Base-by-base conservation (phyloP, 805 yeast species). In the Yamadazyma sp. region DNA sequence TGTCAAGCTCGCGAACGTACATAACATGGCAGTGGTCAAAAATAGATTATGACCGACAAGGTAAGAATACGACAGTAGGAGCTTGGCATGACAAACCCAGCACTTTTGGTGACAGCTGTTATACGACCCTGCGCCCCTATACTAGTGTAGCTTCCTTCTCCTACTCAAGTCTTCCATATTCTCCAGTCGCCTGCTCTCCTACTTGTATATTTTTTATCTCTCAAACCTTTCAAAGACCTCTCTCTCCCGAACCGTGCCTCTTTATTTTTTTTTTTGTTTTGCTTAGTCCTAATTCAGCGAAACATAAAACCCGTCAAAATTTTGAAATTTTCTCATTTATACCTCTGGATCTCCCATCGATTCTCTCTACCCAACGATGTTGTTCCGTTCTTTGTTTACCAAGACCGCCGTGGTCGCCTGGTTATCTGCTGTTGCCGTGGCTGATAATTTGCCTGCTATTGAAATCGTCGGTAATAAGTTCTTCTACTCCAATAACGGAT, bases 391-490 rank as follows among this genome's bases (percentile, higher is more conserved):
- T 6, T 11, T 41, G 6, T 6, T 35, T 22, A 13, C 35, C 13
- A 33, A 27, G 11, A 31, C 33, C 21, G 15, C 30, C 21, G 38
- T 26, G 18, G 28, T 34, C n/a, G 23, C 38, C 7, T 38, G 30
- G 28, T 19, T 40, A 10, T 20, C 43, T 10, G 28, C 39, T 19
- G 14, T 39, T 16, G 40, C 38, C 5, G 22, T 23, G 13, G 76
- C 73, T 41, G 73, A 48, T 20, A 73, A 65, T 33, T 61, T 78
- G 32, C 85, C 88, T 45, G 72, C 81, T 24, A 78, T 84, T 48
- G 87, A 82, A 53, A 73, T 84, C 47, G 77, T 75, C 41, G 91
- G 91, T 45, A 83, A 82, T 75, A 83, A 84, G 61, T 84, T 84
- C 55, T 84, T 75, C 71, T 84, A 66, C 64, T 68, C 84, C 42